Conservation (phyloP, 805 yeast genomes). For the Kodamaea jinghongensis region DNA sequence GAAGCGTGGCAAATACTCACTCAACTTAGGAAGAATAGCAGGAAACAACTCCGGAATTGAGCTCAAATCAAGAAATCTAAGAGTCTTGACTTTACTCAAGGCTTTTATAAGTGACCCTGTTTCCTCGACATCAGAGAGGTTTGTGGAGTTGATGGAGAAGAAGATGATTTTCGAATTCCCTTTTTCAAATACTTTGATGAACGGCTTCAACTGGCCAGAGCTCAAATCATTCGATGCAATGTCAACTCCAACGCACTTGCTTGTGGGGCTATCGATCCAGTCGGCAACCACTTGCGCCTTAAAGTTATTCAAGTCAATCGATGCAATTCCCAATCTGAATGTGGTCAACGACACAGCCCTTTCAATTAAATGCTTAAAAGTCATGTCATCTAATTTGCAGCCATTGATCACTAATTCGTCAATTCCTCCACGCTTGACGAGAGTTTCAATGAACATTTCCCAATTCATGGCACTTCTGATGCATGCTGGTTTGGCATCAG, state of each 20-base stretch:
- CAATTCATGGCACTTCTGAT: slow-evolving; percentile 52
- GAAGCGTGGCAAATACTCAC: slow-evolving; percentile 44
- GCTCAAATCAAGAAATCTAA: slow-evolving; percentile 53
- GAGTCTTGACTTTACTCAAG: slow-evolving; percentile 35
- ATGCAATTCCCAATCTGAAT: slow-evolving; percentile 52
- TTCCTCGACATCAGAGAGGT: slow-evolving; percentile 41
- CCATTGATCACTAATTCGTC: slow-evolving; percentile 60
- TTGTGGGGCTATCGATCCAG: slow-evolving; percentile 45
- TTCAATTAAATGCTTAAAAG: slow-evolving; percentile 39
- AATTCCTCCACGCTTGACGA: slow-evolving; percentile 48
- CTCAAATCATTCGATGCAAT: slow-evolving; percentile 53
- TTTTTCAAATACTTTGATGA: slow-evolving; percentile 39
- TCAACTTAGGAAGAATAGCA: slow-evolving; percentile 43
- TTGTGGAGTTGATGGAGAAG: slow-evolving; percentile 52
- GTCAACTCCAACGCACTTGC: slow-evolving; percentile 54
- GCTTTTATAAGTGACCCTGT: slow-evolving; percentile 34
- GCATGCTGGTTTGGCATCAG: slow-evolving; percentile 37
- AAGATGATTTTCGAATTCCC: slow-evolving; percentile 40
- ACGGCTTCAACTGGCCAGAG: slow-evolving; percentile 44
- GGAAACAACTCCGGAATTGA: slow-evolving; percentile 54
- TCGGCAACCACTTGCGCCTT: slow-evolving; percentile 43
- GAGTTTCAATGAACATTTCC: slow-evolving; percentile 44
- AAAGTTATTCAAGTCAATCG: slow-evolving; percentile 43
- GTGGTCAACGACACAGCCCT: slow-evolving; percentile 44
- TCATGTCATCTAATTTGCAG: slow-evolving; percentile 44